These are phyloP conservation scores for Diaporthe sp. DNA, from an alignment of 2,329 filamentous ascomycete genomes.

Conservation along the genomic window DNA sequence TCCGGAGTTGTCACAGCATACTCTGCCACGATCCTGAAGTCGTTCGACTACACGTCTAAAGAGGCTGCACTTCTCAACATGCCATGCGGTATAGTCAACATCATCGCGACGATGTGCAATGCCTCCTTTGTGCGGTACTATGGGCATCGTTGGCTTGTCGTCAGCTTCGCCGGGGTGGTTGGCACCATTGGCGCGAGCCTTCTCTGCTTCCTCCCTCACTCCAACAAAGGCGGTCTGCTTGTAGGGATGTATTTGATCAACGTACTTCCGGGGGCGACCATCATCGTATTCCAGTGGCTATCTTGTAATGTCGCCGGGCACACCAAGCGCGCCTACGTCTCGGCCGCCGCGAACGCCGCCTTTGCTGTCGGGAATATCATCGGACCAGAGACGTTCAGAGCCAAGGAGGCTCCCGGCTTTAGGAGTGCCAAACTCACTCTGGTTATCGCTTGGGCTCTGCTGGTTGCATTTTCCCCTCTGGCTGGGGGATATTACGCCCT, in stretches of 20 bases:
- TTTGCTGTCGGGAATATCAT: conserved; percentile 15
- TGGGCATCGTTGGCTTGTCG: conserved; percentile 8
- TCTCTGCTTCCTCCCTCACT: conserved; percentile 25
- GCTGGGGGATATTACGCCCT: conserved; percentile 8
- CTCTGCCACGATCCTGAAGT: conserved; percentile 22
- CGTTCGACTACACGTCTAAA: conserved; percentile 20
- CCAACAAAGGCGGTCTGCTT: conserved; percentile 3
- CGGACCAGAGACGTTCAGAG: conserved; percentile 19
- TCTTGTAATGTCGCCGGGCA: conserved; percentile 24
- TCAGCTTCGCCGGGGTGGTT: not conserved
- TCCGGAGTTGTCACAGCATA: conserved; percentile 43
- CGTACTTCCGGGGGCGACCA: conserved; percentile 18
- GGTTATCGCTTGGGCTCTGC: conserved; percentile 20
- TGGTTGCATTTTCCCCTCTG: conserved; percentile 14
- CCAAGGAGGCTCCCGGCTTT: conserved; percentile 10
- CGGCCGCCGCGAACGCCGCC: conserved; percentile 22
- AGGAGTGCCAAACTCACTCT: conserved; percentile 16
- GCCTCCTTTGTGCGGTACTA: conserved; percentile 14
- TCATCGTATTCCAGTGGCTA: conserved; percentile 21
- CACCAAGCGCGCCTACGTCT: conserved; percentile 17
- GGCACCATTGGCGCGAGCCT: conserved; percentile 13
- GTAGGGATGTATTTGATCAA: conserved; percentile 16
- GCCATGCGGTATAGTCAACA: conserved; percentile 34
- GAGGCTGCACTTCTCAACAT: conserved; percentile 44
- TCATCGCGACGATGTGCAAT: conserved; percentile 21